phyloP scores from a whole-genome alignment of 225 moss, liverwort and hornwort genomes.

The Antitrichia curtipendula region DNA sequence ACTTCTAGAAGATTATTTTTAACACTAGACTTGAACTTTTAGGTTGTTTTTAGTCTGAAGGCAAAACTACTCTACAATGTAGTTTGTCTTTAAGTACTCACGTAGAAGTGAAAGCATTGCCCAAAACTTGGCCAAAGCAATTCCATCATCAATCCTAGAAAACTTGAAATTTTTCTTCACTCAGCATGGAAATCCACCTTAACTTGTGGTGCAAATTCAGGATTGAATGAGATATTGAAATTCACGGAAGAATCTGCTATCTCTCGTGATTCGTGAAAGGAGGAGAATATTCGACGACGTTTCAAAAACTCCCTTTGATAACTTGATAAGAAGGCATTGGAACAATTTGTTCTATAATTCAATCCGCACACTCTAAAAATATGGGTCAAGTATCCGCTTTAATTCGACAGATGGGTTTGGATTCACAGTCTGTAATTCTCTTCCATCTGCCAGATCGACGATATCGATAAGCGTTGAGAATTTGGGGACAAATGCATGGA shows the following conservation, averaged over 20 bases:
- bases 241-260: too few species aligned
- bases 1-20: neutral
- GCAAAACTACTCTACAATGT: neutral
- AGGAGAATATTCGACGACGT: too few species aligned
- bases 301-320: too few species aligned
- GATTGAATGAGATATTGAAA: neutral
- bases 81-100: neutral
- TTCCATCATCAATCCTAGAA: neutral
- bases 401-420: neutral
- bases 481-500: neutral
- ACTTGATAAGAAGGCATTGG: too few species aligned
- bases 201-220: neutral
- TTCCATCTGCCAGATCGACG: neutral
- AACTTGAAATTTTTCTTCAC: too few species aligned
- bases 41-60: neutral
- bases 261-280: too few species aligned
- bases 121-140: accelerated
- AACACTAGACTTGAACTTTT: neutral
- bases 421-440: neutral
- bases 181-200: neutral
- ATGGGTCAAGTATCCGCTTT: neutral
- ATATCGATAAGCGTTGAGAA: neutral
- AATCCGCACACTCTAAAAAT: too few species aligned
- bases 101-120: neutral
- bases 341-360: too few species aligned